These are phyloP conservation scores for Trichoderma endophyticum DNA, from an alignment of 2,329 filamentous ascomycete species.

Conservation along the genomic window DNA sequence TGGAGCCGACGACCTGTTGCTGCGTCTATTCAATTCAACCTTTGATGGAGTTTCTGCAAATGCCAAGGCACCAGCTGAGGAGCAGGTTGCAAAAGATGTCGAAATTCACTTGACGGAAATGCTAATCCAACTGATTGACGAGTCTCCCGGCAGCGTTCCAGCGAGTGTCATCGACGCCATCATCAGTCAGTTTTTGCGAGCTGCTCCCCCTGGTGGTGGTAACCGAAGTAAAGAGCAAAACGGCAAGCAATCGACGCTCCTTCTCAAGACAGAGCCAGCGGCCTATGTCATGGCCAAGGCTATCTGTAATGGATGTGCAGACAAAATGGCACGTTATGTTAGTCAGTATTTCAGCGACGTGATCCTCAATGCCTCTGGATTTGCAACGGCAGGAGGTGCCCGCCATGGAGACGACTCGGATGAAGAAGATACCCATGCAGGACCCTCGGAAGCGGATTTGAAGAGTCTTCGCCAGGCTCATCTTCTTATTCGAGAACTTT, in stretches of 20 bases:
- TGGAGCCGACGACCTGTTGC: constrained; percentile 72
- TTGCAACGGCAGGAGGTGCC: constrained; percentile 54
- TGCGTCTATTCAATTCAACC: constrained; percentile 79
- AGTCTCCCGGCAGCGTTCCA: constrained; percentile 69
- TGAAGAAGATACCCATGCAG: constrained; percentile 56
- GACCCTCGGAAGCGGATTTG: constrained; percentile 77
- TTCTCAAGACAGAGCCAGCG: constrained; percentile 83
- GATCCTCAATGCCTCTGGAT: constrained; percentile 78
- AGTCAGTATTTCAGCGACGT: constrained; percentile 97
- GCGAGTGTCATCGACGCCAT: constrained; percentile 85
- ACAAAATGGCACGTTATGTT: constrained; percentile 92
- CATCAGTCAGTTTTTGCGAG: constrained; percentile 90
- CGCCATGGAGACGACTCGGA: constrained; percentile 62
- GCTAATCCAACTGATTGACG: constrained; percentile 81
- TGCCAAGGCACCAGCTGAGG: constrained; percentile 69
- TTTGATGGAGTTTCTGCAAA: constrained; percentile 88
- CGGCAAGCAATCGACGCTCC: constrained; percentile 75
- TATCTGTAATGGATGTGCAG: constrained; percentile 82
- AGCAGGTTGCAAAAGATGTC: constrained; percentile 87
- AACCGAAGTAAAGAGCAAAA: constrained; percentile 62
- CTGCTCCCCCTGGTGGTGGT: constrained; percentile 65
- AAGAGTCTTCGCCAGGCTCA: constrained; percentile 89
- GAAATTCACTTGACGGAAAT: constrained; percentile 89
- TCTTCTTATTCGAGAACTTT: constrained; percentile 82
- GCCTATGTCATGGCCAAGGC: constrained; percentile 97